Percentiles rank a stretch among this genome's conserved stretches.
Conservation (phyloP, 371 early-diverging fungal genomes). For the Paraphysoderma sedebokerense region DNA sequence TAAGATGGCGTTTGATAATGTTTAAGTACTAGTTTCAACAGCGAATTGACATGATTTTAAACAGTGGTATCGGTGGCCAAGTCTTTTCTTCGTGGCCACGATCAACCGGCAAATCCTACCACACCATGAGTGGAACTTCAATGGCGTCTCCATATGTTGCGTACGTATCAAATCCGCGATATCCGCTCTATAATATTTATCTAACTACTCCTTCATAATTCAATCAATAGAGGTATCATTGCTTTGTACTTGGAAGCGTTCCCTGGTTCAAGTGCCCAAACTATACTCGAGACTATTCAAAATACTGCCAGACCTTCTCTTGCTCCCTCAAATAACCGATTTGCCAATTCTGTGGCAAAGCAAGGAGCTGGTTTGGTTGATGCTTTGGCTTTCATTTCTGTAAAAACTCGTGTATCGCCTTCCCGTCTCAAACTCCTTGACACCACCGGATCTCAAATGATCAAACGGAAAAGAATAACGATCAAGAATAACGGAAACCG, state of each 20-base stretch:
- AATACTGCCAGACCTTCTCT: slow-evolving; percentile 10
- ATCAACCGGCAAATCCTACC: background rate
- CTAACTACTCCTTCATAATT: no score
- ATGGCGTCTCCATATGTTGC: background rate
- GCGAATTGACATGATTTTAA: no score
- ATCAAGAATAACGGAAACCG: slow-evolving; percentile 37
- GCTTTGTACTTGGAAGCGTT: slow-evolving; percentile 34
- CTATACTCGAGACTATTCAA: background rate
- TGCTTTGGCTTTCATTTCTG: slow-evolving; percentile 7
- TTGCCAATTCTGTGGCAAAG: slow-evolving; percentile 14
- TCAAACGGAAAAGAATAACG: slow-evolving; percentile 14
- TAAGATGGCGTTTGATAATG: background rate
- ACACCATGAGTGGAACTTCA: background rate
- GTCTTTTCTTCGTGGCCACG: background rate
- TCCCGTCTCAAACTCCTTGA: slow-evolving; percentile 1
- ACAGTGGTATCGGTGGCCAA: no score
- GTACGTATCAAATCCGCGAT: no score
- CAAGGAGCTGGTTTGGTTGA: slow-evolving; percentile 39
- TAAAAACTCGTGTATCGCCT: slow-evolving; percentile 9
- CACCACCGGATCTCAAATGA: no score
- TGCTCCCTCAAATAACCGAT: no score
- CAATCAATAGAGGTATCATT: slow-evolving; percentile 43
- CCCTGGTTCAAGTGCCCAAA: no score
- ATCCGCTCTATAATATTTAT: no score
- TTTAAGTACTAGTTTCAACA: no score